Evolutionary conservation across 2,329 filamentous ascomycete species (phyloP), one percentile per base, ranked within the genome.

Genomic region (Lachnellula hyalina): DNA sequence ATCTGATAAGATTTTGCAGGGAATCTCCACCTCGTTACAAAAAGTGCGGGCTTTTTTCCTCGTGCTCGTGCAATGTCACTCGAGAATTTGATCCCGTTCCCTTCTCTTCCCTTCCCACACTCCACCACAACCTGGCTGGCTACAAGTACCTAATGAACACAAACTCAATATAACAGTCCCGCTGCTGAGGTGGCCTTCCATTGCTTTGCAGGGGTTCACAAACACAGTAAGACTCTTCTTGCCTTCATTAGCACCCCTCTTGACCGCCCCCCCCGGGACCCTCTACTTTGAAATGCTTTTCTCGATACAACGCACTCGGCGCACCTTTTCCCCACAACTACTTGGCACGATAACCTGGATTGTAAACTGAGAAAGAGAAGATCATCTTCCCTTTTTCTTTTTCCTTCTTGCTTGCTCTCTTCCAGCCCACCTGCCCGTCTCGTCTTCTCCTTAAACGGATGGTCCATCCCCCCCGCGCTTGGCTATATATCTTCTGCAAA

Each of bases 221-320:
- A 28, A 7, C 28, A 28, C 8, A 8, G 2, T 9, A 9, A 28
- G 23, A 12, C 25, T 5, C 25, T 25, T 4, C 1, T 17, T 38
- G 6, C 15, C n/a, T 17, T 35, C 28, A 23, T 23, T n/a, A n/a
- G 3, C 8, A 28, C 21, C 42, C 42, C 15, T 17, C 49, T 51
- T 58, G 56, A 60, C 63, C 54, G 57, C 61, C 54, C 50, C 55
- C 48, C 49, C 21, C n/a, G n/a, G 23, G 25, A 25, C 25, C 25
- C 25, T 60, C 58, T 8, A 28, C 28, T 28, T 28, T 8, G 56
- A 58, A 56, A 65, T 66, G 64, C 58, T 65, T 65, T 49, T 61
- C 61, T 58, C 61, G 63, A 63, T 63, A 53, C 52, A 38, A 49
- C 45, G 46, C 51, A 47, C 40, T 32, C 53, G 40, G 35, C 34